Evolutionary conservation across 495 filamentous ascomycete genomes (phyloP), one percentile per base, ranked within the genome.

Genomic region (Annulohypoxylon stygium): DNA sequence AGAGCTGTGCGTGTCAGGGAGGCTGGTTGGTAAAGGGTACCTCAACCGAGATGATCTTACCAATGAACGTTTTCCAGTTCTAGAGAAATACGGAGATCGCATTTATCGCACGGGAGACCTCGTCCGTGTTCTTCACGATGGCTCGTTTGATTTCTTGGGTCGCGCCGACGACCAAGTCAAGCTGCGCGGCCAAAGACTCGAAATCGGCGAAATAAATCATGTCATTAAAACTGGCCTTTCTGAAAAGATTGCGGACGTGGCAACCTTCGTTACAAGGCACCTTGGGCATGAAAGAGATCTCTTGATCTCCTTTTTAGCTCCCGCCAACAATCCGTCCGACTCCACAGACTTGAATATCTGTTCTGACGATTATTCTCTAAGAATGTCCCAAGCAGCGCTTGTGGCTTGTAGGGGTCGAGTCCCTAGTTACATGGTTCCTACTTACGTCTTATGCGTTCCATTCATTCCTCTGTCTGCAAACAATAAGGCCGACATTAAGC

Each of bases 11-110:
- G 89, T 97, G 34, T 92, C 91, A 4, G 95, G 95, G 0, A 91
- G 90, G 65, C 84, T 98, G 4, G 93, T 98, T 36, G 95, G 91
- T 6, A 93, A 91, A 72, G 95, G 94, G 0, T 98, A 98, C 73
- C 84, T 96, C 43, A 95, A 95, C 47, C 86, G 93, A 3, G 85
- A 88, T 2, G 88, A 93, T 34, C 82, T 93, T 26, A 93, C 91
- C 0, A 51, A 77, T 1, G 87, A 92, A 66, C 83, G 85, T 39
- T 93, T 93, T 70, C 90, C 90, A 0, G 83, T 77, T 0, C 75
- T 93, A 3, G 47, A 81, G 10, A 47, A 67, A 12, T 88, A 87
- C 60, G 80, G 79, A 3, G 83, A 85, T 58, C 81, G 88, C 25
- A 83, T 93, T 2, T 97, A 97, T 73, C 87, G 92, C 3, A 95